phyloP scores from a whole-genome alignment of 1,139 yeast genomes.

The Suhomyces coccinellae region DNA sequence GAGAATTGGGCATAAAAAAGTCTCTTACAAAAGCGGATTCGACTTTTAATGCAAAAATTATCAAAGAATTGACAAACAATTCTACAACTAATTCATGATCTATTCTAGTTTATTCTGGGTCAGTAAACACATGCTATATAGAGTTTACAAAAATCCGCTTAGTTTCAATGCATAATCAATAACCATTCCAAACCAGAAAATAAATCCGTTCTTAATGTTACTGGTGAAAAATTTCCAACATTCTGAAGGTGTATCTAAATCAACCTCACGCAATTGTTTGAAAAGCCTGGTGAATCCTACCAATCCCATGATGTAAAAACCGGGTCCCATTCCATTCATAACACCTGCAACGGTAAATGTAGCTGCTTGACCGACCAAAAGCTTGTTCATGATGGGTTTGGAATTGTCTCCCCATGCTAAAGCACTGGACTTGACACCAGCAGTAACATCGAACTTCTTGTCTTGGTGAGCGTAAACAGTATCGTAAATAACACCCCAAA shows the following conservation, averaged over 20 bases:
- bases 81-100: not conserved
- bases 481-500: constrained; percentile 96
- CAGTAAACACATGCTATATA: not conserved
- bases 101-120: not conserved
- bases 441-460: constrained; percentile 78
- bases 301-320: constrained; percentile 66
- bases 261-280: constrained; percentile 65
- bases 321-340: constrained; percentile 85
- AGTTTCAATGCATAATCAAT: constrained; percentile 65
- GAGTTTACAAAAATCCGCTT: constrained; percentile 38
- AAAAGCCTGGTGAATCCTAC: constrained; percentile 69
- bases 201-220: constrained; percentile 80
- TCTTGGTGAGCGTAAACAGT: constrained; percentile 98
- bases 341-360: constrained; percentile 70
- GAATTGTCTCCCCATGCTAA: constrained; percentile 86
- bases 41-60: constrained; percentile 18
- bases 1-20: constrained; percentile 27
- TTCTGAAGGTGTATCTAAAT: constrained; percentile 72
- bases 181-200: constrained; percentile 73
- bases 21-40: constrained; percentile 32
- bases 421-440: constrained; percentile 95
- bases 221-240: constrained; percentile 82
- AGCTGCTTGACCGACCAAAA: constrained; percentile 68
- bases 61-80: constrained; percentile 10
- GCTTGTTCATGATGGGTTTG: constrained; percentile 62